phyloP scores from a whole-genome alignment of 768 basidiomycete genomes.

The Phlebiopsis gigantea region DNA sequence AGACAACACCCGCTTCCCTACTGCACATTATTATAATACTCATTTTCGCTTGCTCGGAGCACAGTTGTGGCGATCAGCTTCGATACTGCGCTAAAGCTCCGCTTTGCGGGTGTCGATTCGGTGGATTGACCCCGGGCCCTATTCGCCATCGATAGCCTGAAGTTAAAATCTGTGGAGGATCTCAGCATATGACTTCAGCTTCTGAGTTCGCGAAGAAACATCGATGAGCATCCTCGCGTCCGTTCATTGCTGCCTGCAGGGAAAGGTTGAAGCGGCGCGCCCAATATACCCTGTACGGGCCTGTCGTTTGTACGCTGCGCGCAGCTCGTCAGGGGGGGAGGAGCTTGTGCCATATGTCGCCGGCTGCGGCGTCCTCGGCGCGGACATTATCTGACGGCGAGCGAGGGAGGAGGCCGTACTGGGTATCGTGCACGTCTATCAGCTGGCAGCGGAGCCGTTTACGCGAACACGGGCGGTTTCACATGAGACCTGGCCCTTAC shows the following conservation, averaged over 20 bases:
- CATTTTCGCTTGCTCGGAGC: not conserved
- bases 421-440: constrained; percentile 2
- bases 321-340: not conserved
- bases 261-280: not conserved
- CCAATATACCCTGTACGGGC: not conserved
- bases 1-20: no score
- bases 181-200: not conserved
- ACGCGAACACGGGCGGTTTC: not conserved
- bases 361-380: not conserved
- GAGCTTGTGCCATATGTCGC: not conserved
- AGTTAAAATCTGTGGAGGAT: not conserved
- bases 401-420: not conserved
- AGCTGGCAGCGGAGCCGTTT: not conserved
- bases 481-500: not conserved
- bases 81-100: not conserved
- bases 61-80: not conserved
- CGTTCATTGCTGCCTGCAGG: not conserved
- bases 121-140: no score
- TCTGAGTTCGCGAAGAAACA: not conserved
- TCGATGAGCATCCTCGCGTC: not conserved
- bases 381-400: not conserved
- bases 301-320: not conserved
- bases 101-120: not conserved
- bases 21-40: no score
- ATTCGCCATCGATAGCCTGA: not conserved